Evolutionary conservation across 176 grass and related monocot genomes (phyloP).

Genomic region (Tillandsia fasciculata): DNA sequence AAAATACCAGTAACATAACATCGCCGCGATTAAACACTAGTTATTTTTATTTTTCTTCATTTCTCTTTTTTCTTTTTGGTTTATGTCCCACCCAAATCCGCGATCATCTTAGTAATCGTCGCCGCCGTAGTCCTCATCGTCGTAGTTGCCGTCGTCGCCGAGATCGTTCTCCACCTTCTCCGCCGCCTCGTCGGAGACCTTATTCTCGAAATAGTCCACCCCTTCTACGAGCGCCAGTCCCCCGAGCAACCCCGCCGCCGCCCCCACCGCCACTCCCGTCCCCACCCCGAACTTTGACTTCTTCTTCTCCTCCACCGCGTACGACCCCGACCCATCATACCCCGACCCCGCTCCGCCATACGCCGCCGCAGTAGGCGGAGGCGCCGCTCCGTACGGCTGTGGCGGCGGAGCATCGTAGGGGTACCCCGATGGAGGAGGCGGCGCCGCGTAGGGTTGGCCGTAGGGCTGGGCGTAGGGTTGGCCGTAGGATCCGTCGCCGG

Average conservation of each 20-base stretch:
- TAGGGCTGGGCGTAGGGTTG: constrained; percentile 26
- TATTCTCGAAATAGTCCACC: constrained; percentile 61
- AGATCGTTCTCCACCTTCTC: constrained; percentile 56
- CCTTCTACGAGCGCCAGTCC: constrained; percentile 59
- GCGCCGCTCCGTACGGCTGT: neutral
- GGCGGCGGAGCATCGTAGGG: constrained; percentile 12
- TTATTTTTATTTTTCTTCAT: neutral
- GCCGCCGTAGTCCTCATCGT: constrained; percentile 13
- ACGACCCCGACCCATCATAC: constrained; percentile 11
- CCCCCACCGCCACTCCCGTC: constrained; percentile 49
- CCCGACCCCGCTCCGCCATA: neutral
- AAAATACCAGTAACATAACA: too few relatives aligned
- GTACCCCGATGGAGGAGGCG: constrained; percentile 11
- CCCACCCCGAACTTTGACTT: constrained; percentile 63
- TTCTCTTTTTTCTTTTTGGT: neutral
- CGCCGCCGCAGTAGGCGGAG: neutral
- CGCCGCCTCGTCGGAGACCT: constrained; percentile 44
- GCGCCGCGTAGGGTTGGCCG: constrained; percentile 6
- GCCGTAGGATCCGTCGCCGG: neutral
- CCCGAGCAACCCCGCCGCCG: constrained; percentile 48
- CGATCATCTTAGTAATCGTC: constrained; percentile 19
- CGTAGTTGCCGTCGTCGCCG: constrained; percentile 18
- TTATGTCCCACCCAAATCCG: neutral
- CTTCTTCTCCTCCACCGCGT: constrained; percentile 24
- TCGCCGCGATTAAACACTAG: too few relatives aligned